phyloP scores from a whole-genome alignment of 2,329 filamentous ascomycete species.

The Stemphylium vesicarium region DNA sequence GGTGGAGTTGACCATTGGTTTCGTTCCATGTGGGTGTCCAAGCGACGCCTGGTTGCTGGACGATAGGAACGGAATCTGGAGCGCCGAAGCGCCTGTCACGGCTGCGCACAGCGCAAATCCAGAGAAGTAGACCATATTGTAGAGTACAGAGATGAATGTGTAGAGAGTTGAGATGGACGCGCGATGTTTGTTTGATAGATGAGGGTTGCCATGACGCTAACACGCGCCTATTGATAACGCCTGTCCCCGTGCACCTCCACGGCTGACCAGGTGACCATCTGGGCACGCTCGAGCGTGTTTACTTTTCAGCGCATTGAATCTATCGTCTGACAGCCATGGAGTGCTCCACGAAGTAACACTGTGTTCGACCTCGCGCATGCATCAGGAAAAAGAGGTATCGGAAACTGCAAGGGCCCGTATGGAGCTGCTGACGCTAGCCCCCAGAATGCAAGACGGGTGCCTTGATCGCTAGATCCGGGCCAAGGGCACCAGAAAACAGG shows the following conservation, averaged over 20 bases:
- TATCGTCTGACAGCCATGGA: not conserved
- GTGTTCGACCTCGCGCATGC: not conserved
- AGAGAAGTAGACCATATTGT: conserved; percentile 37
- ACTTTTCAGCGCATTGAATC: not conserved
- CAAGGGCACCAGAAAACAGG: not conserved
- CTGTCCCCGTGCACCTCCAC: conserved; percentile 28
- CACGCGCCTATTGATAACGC: conserved; percentile 32
- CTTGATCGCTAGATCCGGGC: not conserved
- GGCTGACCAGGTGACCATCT: conserved; percentile 3
- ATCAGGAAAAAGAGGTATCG: not conserved
- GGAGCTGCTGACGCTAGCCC: not conserved
- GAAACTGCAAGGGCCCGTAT: not conserved
- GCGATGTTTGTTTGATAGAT: conserved; percentile 24
- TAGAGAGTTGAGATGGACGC: conserved; percentile 16
- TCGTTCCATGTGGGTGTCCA: conserved; percentile 29
- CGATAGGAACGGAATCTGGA: conserved; percentile 41
- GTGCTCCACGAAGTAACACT: not conserved
- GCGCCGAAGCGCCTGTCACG: conserved; percentile 31
- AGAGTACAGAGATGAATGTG: conserved; percentile 5
- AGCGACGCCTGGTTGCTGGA: conserved; percentile 32
- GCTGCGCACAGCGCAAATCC: conserved; percentile 39
- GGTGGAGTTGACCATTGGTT: conserved; percentile 43
- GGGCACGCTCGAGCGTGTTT: not conserved
- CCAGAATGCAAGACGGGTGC: not conserved
- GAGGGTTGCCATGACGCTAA: conserved; percentile 34